A percentile compares a stretch with the other conserved stretches of the same genome.
These are phyloP conservation scores for Porcisia hertigi DNA, from an alignment of 208 protist species.

Conservation along the genomic window DNA sequence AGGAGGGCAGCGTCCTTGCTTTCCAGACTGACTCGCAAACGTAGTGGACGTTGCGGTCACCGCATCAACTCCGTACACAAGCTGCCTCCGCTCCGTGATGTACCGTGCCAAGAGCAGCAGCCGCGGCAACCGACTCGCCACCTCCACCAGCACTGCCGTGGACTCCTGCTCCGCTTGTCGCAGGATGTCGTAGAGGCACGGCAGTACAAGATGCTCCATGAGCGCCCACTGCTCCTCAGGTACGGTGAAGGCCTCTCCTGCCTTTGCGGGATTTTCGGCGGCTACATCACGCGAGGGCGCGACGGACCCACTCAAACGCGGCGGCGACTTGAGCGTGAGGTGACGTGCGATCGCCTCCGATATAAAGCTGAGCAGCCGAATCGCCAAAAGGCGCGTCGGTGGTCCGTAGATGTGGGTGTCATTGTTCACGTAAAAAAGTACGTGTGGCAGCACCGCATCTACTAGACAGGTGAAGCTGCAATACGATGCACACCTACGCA, in stretches of 20 bases:
- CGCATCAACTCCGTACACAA: conserved; percentile 19
- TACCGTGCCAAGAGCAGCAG: conserved; percentile 55
- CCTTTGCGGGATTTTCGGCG: not conserved
- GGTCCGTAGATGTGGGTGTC: conserved; percentile 22
- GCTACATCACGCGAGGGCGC: not conserved
- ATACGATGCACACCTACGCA: conserved; percentile 39
- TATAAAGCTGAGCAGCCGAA: conserved; percentile 50
- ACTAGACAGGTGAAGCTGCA: conserved; percentile 33
- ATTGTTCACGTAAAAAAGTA: conserved; percentile 42
- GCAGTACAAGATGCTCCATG: conserved; percentile 39
- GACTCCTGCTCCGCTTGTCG: conserved; percentile 28
- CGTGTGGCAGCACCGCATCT: conserved; percentile 54
- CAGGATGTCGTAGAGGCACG: conserved; percentile 30
- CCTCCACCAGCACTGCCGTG: conserved; percentile 51
- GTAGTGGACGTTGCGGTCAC: not conserved
- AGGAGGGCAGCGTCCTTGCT: not conserved
- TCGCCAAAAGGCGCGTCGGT: conserved; percentile 46
- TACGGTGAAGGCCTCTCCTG: not conserved
- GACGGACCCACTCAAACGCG: not conserved
- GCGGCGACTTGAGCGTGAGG: conserved; percentile 12
- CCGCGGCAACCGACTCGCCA: conserved; percentile 64
- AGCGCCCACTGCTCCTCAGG: conserved; percentile 34
- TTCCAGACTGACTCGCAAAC: not conserved
- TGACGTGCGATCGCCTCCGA: conserved; percentile 22
- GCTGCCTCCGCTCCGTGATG: conserved; percentile 46